Percentiles rank a stretch among this genome's conserved stretches.
Conservation (phyloP, 1,139 yeast species). For the Lodderomyces theae region DNA sequence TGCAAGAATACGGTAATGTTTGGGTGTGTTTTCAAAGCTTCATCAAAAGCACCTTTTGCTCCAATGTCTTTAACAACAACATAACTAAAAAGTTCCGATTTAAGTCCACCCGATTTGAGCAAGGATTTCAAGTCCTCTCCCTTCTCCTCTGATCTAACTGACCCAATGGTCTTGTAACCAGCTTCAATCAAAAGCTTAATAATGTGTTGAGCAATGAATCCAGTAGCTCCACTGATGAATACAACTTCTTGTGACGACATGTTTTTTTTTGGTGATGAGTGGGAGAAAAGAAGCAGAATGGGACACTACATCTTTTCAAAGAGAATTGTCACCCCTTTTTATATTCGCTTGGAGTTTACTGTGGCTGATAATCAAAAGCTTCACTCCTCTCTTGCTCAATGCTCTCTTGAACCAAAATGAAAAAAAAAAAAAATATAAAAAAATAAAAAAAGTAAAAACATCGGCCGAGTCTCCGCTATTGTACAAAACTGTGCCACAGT, state of each 20-base stretch:
- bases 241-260: conserved; percentile 17
- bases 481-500: too few relatives aligned
- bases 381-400: too few relatives aligned
- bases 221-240: conserved; percentile 56
- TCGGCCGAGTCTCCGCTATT: too few relatives aligned
- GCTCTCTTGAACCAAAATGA: too few relatives aligned
- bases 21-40: conserved; percentile 27
- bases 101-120: conserved; percentile 4
- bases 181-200: conserved; percentile 24
- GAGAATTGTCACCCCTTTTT: too few relatives aligned
- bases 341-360: too few relatives aligned
- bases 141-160: conserved; percentile 26
- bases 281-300: not conserved
- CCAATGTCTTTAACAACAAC: conserved; percentile 28
- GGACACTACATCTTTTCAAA: not conserved
- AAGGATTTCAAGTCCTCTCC: conserved; percentile 23
- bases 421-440: too few relatives aligned
- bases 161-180: conserved; percentile 27
- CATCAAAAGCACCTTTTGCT: conserved; percentile 28
- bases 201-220: conserved; percentile 49
- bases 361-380: not conserved
- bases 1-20: conserved; percentile 27
- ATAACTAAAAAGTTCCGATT: conserved; percentile 19
- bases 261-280: not conserved
- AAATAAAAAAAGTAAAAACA: too few relatives aligned